Base-by-base conservation (phyloP, 345 rosid species). In the Noccaea caerulescens region DNA sequence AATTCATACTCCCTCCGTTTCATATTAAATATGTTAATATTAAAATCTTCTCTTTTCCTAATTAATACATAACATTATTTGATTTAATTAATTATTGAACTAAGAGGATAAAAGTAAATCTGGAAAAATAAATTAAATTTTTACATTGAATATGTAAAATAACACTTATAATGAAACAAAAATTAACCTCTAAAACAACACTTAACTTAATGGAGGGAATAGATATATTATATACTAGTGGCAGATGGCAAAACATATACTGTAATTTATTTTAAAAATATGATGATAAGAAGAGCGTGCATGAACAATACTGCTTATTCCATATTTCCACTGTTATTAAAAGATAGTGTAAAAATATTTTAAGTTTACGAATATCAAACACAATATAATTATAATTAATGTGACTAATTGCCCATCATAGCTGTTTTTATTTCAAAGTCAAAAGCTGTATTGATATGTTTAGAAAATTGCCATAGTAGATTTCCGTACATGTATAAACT, bases 261-360 rank as follows among this genome's bases (percentile, higher is more conserved):
- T 27, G 30, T 27, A 37, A 51, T 41, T 41, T 2, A 7, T 46
- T 53, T 46, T 14, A 14, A 37, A 4, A 16, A 3, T 27, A 27
- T 27, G 53, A 53, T 55, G 5, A 7, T 65, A 8, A 36, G 3
- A 36, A 54, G 47, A 62, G n/a, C 7, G 10, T 30, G 54, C 54
- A 32, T 65, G 77, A 73, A 66, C 18, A 66, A n/a, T 47, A 12
- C 27, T 45, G n/a, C 60, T 73, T 41, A 58, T 47, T 58, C 44
- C 32, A 27, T 0, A 27, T 27, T 27, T 27, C 0, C 30, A 66
- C 16, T 47, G 10, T 38, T 37, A 6, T n/a, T n/a, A 8, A 1
- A 10, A 52, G 23, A 56, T 18, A n/a, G 41, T 23, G 58, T 14
- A 8, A 7, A 10, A 53, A n/a, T 72, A 37, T 55, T 54, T 43